Evolutionary conservation across 2,329 filamentous ascomycete genomes (phyloP), one percentile per base, ranked within the genome.

Genomic region (Aspergillus pseudonomiae): DNA sequence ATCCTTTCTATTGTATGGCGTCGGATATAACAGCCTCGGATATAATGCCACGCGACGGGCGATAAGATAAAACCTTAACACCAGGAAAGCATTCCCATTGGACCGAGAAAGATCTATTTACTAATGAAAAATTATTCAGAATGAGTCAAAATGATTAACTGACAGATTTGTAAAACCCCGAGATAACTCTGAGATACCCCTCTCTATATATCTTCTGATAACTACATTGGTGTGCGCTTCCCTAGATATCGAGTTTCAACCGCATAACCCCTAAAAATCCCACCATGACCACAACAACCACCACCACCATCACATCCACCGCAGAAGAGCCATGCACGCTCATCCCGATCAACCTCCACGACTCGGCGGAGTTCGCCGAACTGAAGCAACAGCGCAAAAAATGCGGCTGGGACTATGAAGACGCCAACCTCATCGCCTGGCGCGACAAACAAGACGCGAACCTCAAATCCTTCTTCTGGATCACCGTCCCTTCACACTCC

Each of bases 381-480:
- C 65, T 69, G 14, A 60, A 62, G 12, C 48, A 58, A 21, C 68
- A 70, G 26, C 68, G 68, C 16, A 32, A 28, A 11, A 21, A 56
- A 45, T 68, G 67, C 50, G 68, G 68, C 34, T 70, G 68, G 68
- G 58, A 67, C 57, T 60, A 57, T 24, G 53, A 48, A 19, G 56
- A 60, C 34, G 57, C 59, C 6, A 39, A 14, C 3, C 41, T 70
- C 11, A 52, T 58, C 6, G 12, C 41, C 3, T 70, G 68, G 67
- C 58, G 59, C 3, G 32, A 60, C 1, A 65, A 67, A 26, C 64
- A 67, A 55, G 62, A 60, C 26, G 50, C 52, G 0, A 48, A 55
- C 1, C 60, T 67, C 0, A 70, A 70, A 52, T 63, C 64, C 11
- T 64, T 70, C 32, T 70, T 70, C 60, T 69, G 67, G 68, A 67